Evolutionary conservation across 179 eudicot genomes (phyloP).

Genomic region (Drosera spatulata): DNA sequence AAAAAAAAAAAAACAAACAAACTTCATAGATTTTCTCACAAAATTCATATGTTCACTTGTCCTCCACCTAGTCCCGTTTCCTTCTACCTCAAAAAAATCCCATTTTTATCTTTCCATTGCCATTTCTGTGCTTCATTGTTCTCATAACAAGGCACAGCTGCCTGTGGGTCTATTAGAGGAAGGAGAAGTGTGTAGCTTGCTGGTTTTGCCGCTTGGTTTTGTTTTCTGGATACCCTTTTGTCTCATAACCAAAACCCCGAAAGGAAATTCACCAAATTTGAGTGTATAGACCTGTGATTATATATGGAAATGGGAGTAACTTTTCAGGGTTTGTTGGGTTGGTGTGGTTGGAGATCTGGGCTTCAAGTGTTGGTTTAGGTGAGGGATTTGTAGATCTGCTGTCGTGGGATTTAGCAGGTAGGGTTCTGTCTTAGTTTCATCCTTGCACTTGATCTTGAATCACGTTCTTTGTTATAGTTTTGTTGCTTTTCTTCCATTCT

Average conservation of each 20-base stretch:
- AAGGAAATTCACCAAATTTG: constrained; percentile 1
- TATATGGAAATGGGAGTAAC: not conserved
- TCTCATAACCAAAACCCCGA: constrained; percentile 16
- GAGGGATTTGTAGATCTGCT: constrained; percentile 32
- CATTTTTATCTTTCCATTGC: constrained; percentile 15
- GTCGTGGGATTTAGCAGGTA: constrained; percentile 10
- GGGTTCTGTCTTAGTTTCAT: not conserved
- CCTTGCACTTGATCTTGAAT: not conserved
- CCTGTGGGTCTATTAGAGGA: not conserved
- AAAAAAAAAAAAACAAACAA: not conserved
- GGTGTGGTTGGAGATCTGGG: constrained; percentile 10
- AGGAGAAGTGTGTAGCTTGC: not conserved
- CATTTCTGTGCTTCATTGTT: constrained; percentile 27
- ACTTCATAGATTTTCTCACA: not conserved
- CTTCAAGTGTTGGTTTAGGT: constrained; percentile 13
- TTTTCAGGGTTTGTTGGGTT: constrained; percentile 11
- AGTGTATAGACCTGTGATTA: constrained; percentile 7
- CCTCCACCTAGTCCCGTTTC: not conserved
- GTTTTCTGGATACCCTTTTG: constrained; percentile 22
- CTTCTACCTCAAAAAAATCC: constrained; percentile 16
- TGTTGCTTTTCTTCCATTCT: not conserved
- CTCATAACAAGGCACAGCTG: constrained; percentile 3
- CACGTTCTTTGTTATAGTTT: not conserved
- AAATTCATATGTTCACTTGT: constrained; percentile 14
- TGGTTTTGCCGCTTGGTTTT: constrained; percentile 25